Conservation (phyloP, 2,329 filamentous ascomycete genomes). For the Epichloe typhina region DNA sequence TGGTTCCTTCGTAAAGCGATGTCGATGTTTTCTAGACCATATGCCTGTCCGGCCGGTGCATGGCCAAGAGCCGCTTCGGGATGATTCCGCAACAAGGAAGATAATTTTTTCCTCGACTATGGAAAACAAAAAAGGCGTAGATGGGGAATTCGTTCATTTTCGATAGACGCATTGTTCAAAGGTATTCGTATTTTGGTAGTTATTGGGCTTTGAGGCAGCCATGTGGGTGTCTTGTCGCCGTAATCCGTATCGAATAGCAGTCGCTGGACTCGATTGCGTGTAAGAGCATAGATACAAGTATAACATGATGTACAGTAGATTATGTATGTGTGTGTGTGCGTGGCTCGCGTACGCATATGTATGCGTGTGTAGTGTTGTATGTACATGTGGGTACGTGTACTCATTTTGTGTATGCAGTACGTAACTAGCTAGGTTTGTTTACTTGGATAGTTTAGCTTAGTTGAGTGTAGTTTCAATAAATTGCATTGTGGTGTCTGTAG, state of each 20-base stretch:
- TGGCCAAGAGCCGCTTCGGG: neutral
- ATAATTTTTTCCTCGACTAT: neutral
- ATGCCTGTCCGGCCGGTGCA: neutral
- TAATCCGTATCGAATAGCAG: neutral
- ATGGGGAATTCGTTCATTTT: neutral
- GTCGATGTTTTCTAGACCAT: neutral
- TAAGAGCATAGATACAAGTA: slow-evolving; percentile 1
- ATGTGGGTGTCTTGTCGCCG: neutral
- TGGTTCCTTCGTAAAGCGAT: slow-evolving; percentile 31
- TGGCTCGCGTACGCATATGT: neutral
- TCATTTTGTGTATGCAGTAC: neutral
- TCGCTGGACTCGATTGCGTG: slow-evolving; percentile 6
- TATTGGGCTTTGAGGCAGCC: neutral
- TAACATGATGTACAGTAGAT: neutral
- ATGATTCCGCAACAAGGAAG: neutral
- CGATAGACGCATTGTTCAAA: slow-evolving; percentile 2
- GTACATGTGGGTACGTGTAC: neutral
- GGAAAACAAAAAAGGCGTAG: neutral
- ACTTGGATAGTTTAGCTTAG: no score
- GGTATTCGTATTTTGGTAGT: slow-evolving; percentile 3
- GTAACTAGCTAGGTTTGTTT: no score
- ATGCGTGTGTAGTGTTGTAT: neutral
- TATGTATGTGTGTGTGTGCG: neutral
- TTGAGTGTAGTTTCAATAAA: no score
- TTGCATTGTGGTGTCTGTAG: no score